Conservation (phyloP, 306 rosid genomes). For the Vigna reflexopilosa region DNA sequence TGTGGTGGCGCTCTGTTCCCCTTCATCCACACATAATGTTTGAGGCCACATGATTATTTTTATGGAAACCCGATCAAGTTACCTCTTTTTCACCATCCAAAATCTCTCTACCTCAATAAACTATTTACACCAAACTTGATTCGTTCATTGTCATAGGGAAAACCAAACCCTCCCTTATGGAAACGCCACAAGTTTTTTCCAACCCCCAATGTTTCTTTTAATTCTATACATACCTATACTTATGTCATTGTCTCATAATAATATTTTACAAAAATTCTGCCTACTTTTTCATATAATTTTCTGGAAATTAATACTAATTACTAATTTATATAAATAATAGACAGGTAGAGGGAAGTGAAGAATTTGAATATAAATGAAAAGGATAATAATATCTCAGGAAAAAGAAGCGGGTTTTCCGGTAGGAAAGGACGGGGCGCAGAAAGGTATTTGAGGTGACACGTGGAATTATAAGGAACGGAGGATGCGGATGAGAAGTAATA, state of each 20-base stretch:
- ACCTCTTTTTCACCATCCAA: conserved; percentile 68
- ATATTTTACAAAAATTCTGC: background rate
- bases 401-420: conserved; percentile 98
- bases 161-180: background rate
- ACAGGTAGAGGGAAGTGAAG: background rate
- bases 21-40: conserved; percentile 45
- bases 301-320: background rate
- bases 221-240: too few relatives aligned
- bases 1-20: conserved; percentile 88
- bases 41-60: conserved; percentile 50
- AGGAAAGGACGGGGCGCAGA: conserved; percentile 59
- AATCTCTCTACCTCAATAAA: conserved; percentile 56
- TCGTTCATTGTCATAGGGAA: background rate
- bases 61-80: conserved; percentile 46
- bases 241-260: background rate
- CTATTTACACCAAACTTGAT: conserved; percentile 15
- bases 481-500: conserved; percentile 45
- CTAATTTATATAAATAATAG: background rate
- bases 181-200: background rate
- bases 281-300: background rate
- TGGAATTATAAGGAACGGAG: background rate
- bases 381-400: conserved; percentile 53
- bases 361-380: conserved; percentile 1
- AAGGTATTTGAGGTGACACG: conserved; percentile 61
- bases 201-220: background rate